phyloP scores from a whole-genome alignment of 129 eudicot species.

The Tanacetum coccineum region DNA sequence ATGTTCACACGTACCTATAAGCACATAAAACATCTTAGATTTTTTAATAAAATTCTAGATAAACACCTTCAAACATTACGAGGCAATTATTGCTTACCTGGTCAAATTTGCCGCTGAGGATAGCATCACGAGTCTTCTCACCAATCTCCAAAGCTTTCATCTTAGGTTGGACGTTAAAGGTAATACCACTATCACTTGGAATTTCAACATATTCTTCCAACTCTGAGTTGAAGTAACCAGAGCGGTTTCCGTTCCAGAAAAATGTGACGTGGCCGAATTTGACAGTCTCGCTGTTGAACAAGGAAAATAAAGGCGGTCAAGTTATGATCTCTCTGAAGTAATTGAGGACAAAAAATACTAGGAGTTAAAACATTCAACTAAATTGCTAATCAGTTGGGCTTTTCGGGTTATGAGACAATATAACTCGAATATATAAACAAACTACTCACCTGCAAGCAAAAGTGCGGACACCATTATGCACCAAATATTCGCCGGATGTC shows the following conservation, averaged over 20 bases:
- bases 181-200: conserved; percentile 86
- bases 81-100: conserved; percentile 43
- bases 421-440: too few relatives aligned
- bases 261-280: conserved; percentile 96
- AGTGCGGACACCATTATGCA: conserved; percentile 72
- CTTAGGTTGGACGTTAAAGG: conserved; percentile 76
- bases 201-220: conserved; percentile 94
- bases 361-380: too few relatives aligned
- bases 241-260: conserved; percentile 98
- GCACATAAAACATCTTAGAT: not conserved
- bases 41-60: not conserved
- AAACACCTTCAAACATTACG: not conserved
- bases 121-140: conserved; percentile 86
- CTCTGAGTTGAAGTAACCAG: conserved; percentile 75
- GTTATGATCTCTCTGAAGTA: not conserved
- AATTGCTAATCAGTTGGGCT: too few relatives aligned
- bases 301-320: not conserved
- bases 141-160: conserved; percentile 96
- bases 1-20: conserved; percentile 87
- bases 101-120: conserved; percentile 71
- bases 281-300: conserved; percentile 72
- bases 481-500: conserved; percentile 91
- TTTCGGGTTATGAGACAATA: not conserved
- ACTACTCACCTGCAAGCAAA: conserved; percentile 86
- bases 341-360: too few relatives aligned